Evolutionary conservation across 1,284 basidiomycete genomes (phyloP), one percentile per base, ranked within the genome.

Genomic region (Puccinia triticina): DNA sequence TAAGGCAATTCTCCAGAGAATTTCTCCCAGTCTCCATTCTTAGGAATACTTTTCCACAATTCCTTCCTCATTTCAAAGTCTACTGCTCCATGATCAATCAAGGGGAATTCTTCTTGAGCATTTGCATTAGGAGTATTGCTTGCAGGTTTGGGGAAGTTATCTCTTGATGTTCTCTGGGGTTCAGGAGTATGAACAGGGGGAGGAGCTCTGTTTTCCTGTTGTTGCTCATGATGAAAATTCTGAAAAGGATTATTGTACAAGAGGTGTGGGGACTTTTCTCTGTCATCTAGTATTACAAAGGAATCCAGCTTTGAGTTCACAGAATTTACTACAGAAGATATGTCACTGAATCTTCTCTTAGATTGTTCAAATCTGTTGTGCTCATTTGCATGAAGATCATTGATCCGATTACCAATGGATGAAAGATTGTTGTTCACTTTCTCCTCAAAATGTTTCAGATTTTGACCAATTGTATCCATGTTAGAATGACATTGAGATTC

Each of bases 1-100:
- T 59, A 59, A 26, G 57, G 57, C 8, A 59, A n/a, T n/a, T 59
- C 57, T 59, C 57, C 57, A 26, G 57, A 59, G 57, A 59, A 59
- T 59, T 59, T 59, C n/a, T 59, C 26, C 57, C 57, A 59, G 4
- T 59, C 57, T 23, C 2, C 29, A 7, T 11, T 26, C 26, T 59
- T 59, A n/a, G 57, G 57, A 26, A 59, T 29, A 59, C 5, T 5
- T 59, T 59, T 59, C n/a, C 57, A 59, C 10, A 59, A 29, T 14
- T 26, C 57, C 14, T 29, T 59, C n/a, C 12, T 59, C 10, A 59
- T 29, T 26, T 59, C 57, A 21, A n/a, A n/a, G 26, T 59, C 57
- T 53, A 53, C 7, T 7, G 4, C 12, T 43, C 40, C 40, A 7
- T 43, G 4, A 12, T 43, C 40, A n/a, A n/a, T n/a, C n/a, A n/a